Conservation (phyloP, 225 moss, liverwort and hornwort genomes). For the Takakia lepidozioides region DNA sequence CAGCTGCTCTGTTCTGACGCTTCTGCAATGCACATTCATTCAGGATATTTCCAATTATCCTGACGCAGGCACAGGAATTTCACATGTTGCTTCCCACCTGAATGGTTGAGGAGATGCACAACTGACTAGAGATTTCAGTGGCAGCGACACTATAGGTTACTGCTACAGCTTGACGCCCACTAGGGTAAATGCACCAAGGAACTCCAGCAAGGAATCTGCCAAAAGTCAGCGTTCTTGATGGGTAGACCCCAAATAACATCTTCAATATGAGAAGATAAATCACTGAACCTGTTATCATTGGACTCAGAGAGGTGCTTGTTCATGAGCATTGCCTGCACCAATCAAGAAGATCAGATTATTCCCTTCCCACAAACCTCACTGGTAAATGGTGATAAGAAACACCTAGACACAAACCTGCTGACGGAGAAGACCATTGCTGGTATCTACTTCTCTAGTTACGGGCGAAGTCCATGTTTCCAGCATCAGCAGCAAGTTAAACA, state of each 20-base stretch:
- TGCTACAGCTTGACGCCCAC: not conserved
- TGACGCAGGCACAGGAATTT: not conserved
- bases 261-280: conserved; percentile 8
- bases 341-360: not conserved
- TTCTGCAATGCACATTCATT: conserved; percentile 18
- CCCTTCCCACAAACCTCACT: not conserved
- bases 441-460: too few species aligned
- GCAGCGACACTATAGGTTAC: not conserved
- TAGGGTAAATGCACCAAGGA: not conserved
- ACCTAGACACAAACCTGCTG: not conserved
- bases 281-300: conserved; percentile 33
- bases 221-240: not conserved
- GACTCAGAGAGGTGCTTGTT: conserved; percentile 48
- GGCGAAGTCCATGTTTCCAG: too few species aligned
- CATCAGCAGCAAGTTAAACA: too few species aligned
- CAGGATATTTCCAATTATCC: not conserved
- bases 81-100: too few species aligned
- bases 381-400: not conserved
- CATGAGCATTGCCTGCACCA: conserved; percentile 55
- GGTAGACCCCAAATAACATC: not conserved
- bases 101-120: too few species aligned
- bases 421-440: too few species aligned
- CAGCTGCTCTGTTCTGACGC: conserved; percentile 12
- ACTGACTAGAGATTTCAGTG: too few species aligned
- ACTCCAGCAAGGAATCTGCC: not conserved